A percentile compares a stretch with the other conserved stretches of the same genome.
Conservation (phyloP, 2,329 filamentous ascomycete genomes). For the Simplicillium aogashimaense region DNA sequence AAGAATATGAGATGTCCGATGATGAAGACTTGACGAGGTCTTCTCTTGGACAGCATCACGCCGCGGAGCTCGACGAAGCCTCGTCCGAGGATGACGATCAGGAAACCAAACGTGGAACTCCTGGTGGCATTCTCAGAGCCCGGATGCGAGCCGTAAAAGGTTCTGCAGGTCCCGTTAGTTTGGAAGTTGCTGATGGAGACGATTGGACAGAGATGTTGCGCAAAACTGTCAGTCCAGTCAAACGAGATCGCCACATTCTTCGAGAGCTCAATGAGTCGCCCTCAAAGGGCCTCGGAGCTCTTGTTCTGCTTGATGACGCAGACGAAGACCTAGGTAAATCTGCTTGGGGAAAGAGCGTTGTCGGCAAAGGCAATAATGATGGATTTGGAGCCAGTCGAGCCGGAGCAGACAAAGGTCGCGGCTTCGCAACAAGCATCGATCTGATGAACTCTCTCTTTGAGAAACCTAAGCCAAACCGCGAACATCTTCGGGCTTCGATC, state of each 20-base stretch:
- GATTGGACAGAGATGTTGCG: slow-evolving; percentile 93
- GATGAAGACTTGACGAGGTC: slow-evolving; percentile 70
- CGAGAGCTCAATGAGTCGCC: slow-evolving; percentile 49
- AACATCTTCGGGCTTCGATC: slow-evolving; percentile 40
- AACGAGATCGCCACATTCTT: slow-evolving; percentile 74
- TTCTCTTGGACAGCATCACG: slow-evolving; percentile 62
- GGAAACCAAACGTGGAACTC: slow-evolving; percentile 35
- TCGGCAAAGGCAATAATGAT: slow-evolving; percentile 17
- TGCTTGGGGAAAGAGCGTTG: slow-evolving; percentile 22
- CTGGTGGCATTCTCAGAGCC: slow-evolving; percentile 53
- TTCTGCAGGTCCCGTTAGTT: slow-evolving; percentile 45
- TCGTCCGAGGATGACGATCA: slow-evolving; percentile 40
- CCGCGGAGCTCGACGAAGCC: slow-evolving; percentile 61
- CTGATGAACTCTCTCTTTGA: slow-evolving; percentile 92
- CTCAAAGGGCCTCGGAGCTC: slow-evolving; percentile 15
- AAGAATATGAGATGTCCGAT: slow-evolving; percentile 67
- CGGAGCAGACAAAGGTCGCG: slow-evolving; percentile 39
- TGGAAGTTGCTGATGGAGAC: slow-evolving; percentile 58
- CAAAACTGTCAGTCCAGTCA: slow-evolving; percentile 87
- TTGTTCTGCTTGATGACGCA: slow-evolving; percentile 18
- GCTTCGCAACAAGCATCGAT: slow-evolving; percentile 84
- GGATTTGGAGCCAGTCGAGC: slow-evolving; percentile 16
- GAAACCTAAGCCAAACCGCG: slow-evolving; percentile 50
- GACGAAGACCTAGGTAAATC: slow-evolving; percentile 38
- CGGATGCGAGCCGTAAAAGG: slow-evolving; percentile 54